phyloP scores from a whole-genome alignment of 352 stramenopile species.

The Globisporangium camurandrum region DNA sequence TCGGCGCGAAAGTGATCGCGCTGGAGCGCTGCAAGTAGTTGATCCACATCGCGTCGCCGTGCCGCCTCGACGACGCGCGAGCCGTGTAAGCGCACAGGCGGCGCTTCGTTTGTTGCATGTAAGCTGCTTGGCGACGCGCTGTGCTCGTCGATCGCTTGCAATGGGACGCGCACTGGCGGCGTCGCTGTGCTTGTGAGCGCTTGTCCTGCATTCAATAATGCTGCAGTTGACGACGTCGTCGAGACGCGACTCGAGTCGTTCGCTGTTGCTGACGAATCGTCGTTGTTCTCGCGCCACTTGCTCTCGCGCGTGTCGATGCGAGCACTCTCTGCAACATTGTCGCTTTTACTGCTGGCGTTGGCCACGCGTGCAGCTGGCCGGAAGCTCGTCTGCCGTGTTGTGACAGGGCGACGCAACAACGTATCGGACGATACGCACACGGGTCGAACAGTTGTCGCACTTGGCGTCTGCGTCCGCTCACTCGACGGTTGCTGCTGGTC shows the following conservation, averaged over 20 bases:
- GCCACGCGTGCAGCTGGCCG: slow-evolving; percentile 10
- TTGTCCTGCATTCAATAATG: neutral
- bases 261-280: neutral
- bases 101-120: neutral
- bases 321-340: neutral
- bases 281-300: slow-evolving; percentile 9
- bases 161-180: neutral
- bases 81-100: neutral
- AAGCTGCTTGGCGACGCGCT: neutral
- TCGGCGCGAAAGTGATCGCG: slow-evolving; percentile 21
- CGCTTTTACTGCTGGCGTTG: neutral
- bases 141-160: slow-evolving; percentile 5
- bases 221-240: neutral
- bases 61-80: slow-evolving; percentile 2
- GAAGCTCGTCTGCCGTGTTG: slow-evolving; percentile 20
- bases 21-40: slow-evolving; percentile 19
- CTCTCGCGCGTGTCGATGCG: slow-evolving; percentile 1
- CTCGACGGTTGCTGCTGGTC: no score
- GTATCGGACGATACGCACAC: slow-evolving; percentile 37
- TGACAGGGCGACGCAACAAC: slow-evolving; percentile 24
- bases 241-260: neutral
- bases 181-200: neutral
- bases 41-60: slow-evolving; percentile 9
- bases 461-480: slow-evolving; percentile 1
- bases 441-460: slow-evolving; percentile 7